Evolutionary conservation across 495 filamentous ascomycete species (phyloP).

Genomic region (Penicillium soppii): DNA sequence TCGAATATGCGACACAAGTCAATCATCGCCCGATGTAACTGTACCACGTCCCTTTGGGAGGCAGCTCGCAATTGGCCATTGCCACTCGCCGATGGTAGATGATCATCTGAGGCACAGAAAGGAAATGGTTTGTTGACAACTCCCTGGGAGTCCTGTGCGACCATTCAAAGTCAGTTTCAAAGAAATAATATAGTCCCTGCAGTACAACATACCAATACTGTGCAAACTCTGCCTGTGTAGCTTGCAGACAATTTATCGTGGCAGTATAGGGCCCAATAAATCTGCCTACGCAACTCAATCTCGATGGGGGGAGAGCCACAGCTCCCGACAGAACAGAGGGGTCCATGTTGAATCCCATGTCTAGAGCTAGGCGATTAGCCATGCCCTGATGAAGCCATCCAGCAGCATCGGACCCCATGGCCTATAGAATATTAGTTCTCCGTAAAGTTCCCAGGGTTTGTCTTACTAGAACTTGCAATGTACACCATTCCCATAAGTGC

Average conservation of each 20-base stretch:
- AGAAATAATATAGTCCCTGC: not conserved
- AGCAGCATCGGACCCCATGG: conserved; percentile 28
- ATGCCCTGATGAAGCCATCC: conserved; percentile 32
- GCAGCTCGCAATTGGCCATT: conserved; percentile 19
- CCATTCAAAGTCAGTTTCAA: not conserved
- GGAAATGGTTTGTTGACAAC: conserved; percentile 27
- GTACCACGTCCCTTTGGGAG: conserved; percentile 14
- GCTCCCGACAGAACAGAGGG: conserved; percentile 20
- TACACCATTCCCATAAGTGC: conserved; percentile 60
- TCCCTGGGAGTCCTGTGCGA: conserved; percentile 26
- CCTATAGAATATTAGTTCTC: conserved; percentile 7
- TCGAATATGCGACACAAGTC: conserved; percentile 28
- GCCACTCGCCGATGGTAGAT: conserved; percentile 19
- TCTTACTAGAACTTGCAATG: conserved; percentile 15
- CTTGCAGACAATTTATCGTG: conserved; percentile 31
- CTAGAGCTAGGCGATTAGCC: conserved; percentile 26
- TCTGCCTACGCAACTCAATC: conserved; percentile 29
- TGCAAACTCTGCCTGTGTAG: conserved; percentile 33
- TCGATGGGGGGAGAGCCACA: conserved; percentile 21
- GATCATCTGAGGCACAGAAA: conserved; percentile 11
- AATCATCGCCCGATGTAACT: conserved; percentile 27
- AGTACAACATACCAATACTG: conserved; percentile 22
- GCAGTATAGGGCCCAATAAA: conserved; percentile 33
- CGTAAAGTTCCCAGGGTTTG: not conserved
- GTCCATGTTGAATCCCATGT: conserved; percentile 34